Percentiles rank a stretch among this genome's conserved stretches.
These are phyloP conservation scores for Antrodiella citrinella DNA, from an alignment of 768 basidiomycete species.

Conservation along the genomic window DNA sequence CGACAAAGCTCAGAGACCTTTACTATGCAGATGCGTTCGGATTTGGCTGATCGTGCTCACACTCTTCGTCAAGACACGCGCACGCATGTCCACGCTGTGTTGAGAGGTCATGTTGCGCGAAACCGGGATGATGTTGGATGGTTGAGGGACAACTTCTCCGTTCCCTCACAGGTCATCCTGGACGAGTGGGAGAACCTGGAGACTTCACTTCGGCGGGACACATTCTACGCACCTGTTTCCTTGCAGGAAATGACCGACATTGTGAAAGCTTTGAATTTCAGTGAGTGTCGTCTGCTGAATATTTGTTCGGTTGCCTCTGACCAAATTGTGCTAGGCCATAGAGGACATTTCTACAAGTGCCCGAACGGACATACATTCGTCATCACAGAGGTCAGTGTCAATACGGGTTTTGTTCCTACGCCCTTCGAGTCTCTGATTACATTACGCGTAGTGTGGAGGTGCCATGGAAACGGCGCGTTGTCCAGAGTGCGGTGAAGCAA, in stretches of 20 bases:
- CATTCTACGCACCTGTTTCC: conserved; percentile 45
- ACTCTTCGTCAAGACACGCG: conserved; percentile 7
- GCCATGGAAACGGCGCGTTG: conserved; percentile 16
- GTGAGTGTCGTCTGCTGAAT: conserved; percentile 28
- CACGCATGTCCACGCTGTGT: background rate
- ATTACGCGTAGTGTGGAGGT: conserved; percentile 22
- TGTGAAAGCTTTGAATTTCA: conserved; percentile 40
- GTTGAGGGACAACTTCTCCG: conserved; percentile 19
- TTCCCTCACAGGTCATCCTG: conserved; percentile 14
- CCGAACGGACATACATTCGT: conserved; percentile 24
- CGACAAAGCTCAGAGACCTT: conserved; percentile 6
- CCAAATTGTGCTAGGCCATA: conserved; percentile 11
- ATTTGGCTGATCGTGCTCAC: conserved; percentile 5
- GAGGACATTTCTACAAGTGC: conserved; percentile 25
- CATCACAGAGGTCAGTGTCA: conserved; percentile 19
- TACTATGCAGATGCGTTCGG: background rate
- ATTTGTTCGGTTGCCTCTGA: too few species aligned
- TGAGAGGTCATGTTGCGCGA: background rate
- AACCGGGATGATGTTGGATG: conserved; percentile 14
- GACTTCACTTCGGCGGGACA: conserved; percentile 29
- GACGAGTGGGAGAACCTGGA: conserved; percentile 39
- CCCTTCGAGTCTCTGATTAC: background rate
- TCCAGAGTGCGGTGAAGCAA: conserved; percentile 20
- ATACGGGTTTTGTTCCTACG: background rate
- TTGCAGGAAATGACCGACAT: conserved; percentile 44